phyloP scores from a whole-genome alignment of 2,329 filamentous ascomycete genomes.

The Madurella mycetomatis region DNA sequence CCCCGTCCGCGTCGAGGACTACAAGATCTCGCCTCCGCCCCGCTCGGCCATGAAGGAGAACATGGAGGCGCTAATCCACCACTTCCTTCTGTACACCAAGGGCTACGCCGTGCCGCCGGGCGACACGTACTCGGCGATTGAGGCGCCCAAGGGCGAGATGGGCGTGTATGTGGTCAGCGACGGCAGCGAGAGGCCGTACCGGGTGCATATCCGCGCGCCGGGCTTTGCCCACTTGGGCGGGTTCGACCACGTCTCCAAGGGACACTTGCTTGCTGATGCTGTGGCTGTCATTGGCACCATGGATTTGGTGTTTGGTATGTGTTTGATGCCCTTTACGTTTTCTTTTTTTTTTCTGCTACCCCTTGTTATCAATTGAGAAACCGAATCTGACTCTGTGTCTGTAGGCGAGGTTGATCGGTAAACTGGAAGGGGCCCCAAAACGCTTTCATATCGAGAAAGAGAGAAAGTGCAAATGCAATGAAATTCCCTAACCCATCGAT shows the following conservation, averaged over 20 bases:
- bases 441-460: slow-evolving; percentile 7
- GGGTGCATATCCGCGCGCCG: slow-evolving; percentile 94
- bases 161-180: slow-evolving; percentile 95
- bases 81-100: slow-evolving; percentile 98
- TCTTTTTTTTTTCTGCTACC: not conserved
- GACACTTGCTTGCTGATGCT: slow-evolving; percentile 91
- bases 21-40: slow-evolving; percentile 96
- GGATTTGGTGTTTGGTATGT: slow-evolving; percentile 83
- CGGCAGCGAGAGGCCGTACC: slow-evolving; percentile 91
- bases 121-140: slow-evolving; percentile 96
- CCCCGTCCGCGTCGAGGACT: slow-evolving; percentile 93
- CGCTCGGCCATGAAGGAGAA: slow-evolving; percentile 99
- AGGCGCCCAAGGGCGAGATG: slow-evolving; percentile 99
- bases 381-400: slow-evolving; percentile 10
- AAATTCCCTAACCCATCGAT: slow-evolving; percentile 2
- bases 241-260: slow-evolving; percentile 89
- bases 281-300: slow-evolving; percentile 92
- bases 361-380: not conserved
- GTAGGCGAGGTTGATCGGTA: slow-evolving; percentile 60
- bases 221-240: slow-evolving; percentile 93
- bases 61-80: slow-evolving; percentile 99
- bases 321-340: slow-evolving; percentile 5
- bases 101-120: slow-evolving; percentile 95
- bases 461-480: slow-evolving; percentile 26
- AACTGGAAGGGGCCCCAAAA: slow-evolving; percentile 19